phyloP scores from a whole-genome alignment of 192 early-diverging fungal genomes.

The Geosiphon pyriformis region DNA sequence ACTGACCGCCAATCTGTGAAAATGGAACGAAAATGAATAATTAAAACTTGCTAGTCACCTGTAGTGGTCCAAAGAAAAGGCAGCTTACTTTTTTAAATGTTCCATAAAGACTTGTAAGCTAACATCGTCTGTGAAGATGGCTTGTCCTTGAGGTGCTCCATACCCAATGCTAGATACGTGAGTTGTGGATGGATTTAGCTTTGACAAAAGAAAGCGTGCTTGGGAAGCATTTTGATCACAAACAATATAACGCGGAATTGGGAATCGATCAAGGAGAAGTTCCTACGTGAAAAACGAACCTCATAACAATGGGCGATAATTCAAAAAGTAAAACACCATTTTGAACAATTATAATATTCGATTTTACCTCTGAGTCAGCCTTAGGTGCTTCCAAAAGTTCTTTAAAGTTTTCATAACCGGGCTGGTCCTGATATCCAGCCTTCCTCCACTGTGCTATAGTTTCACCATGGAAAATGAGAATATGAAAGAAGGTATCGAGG shows the following conservation, averaged over 20 bases:
- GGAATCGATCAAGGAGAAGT: conserved; percentile 90
- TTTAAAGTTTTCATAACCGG: conserved; percentile 92
- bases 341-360: neutral
- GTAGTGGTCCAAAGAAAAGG: neutral
- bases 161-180: conserved; percentile 74
- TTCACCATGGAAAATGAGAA: conserved; percentile 98
- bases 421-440: conserved; percentile 91
- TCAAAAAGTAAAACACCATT: neutral
- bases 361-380: conserved; percentile 65
- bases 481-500: conserved; percentile 98
- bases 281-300: conserved; percentile 69
- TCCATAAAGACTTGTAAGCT: conserved; percentile 97
- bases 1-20: conserved; percentile 40
- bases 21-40: neutral
- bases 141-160: conserved; percentile 66
- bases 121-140: conserved; percentile 98
- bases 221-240: conserved; percentile 96
- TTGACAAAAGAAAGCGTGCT: conserved; percentile 95
- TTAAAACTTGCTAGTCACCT: neutral
- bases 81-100: conserved; percentile 76
- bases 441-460: conserved; percentile 96
- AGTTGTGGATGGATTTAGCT: conserved; percentile 96
- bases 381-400: conserved; percentile 86
- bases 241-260: conserved; percentile 96
- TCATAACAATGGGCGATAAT: too few relatives aligned